Percentiles rank a stretch among this genome's conserved stretches.
These are phyloP conservation scores for Abortiporus biennis DNA, from an alignment of 1,284 basidiomycete species.

Conservation along the genomic window DNA sequence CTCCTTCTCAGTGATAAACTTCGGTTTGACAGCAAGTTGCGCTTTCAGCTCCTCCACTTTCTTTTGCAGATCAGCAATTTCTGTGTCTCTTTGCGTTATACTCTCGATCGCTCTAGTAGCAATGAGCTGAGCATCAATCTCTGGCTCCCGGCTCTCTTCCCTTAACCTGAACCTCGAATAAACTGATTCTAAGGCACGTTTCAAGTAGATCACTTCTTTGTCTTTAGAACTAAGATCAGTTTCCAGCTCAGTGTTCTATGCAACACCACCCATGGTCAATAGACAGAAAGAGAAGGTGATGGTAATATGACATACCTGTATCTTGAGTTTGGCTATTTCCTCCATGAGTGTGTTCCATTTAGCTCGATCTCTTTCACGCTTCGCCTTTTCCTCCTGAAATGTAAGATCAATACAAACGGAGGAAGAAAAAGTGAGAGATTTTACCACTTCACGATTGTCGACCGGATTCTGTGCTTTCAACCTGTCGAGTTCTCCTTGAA, in stretches of 20 bases:
- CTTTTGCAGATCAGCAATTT: conserved; percentile 46
- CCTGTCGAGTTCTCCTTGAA: conserved; percentile 70
- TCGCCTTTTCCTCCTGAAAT: conserved; percentile 73
- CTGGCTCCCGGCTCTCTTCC: conserved; percentile 39
- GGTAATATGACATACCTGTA: conserved; percentile 39
- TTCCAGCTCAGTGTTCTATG: conserved; percentile 53
- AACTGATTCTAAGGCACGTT: conserved; percentile 80
- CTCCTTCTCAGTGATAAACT: conserved; percentile 55
- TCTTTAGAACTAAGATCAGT: conserved; percentile 45
- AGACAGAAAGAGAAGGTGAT: background rate
- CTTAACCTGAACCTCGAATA: conserved; percentile 67
- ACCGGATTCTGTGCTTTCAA: conserved; percentile 49
- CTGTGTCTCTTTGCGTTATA: conserved; percentile 65
- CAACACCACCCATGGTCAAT: background rate
- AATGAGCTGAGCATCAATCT: conserved; percentile 68
- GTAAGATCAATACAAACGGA: conserved; percentile 1
- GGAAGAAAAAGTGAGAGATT: conserved; percentile 17
- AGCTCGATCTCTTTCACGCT: conserved; percentile 66
- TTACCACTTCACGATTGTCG: conserved; percentile 53
- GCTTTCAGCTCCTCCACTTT: conserved; percentile 51
- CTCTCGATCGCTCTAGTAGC: conserved; percentile 67
- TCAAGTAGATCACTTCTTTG: conserved; percentile 73
- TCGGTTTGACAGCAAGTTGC: conserved; percentile 45
- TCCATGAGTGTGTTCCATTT: conserved; percentile 75
- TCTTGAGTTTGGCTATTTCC: conserved; percentile 70